Evolutionary conservation across 768 basidiomycete species (phyloP).

Genomic region (Pleurotus giganteus): DNA sequence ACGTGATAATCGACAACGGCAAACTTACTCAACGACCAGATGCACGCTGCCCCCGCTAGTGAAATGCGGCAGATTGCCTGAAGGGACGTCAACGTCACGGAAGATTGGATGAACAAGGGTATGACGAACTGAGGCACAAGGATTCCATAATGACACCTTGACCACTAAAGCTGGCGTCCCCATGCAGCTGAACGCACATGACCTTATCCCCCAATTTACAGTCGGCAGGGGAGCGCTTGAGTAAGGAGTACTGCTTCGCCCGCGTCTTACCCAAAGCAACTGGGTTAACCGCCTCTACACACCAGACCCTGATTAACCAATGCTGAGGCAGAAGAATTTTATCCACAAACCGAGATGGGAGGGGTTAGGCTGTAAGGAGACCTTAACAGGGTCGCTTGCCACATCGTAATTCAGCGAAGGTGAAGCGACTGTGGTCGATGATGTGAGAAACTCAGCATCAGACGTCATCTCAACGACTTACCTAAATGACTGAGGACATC

Average conservation of each 20-base stretch:
- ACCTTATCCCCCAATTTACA: conserved; percentile 65
- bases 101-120: neutral
- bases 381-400: conserved; percentile 51
- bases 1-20: neutral
- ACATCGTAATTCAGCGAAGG: conserved; percentile 58
- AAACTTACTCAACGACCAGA: conserved; percentile 82
- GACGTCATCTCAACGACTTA: conserved; percentile 26
- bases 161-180: conserved; percentile 88
- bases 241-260: conserved; percentile 82
- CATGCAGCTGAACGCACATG: conserved; percentile 89
- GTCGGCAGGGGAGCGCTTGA: conserved; percentile 58
- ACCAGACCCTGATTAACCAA: conserved; percentile 8
- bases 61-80: conserved; percentile 87
- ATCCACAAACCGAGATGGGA: conserved; percentile 61
- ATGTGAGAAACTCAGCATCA: neutral
- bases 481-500: conserved; percentile 88
- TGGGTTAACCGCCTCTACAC: conserved; percentile 79
- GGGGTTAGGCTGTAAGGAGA: conserved; percentile 79
- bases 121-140: conserved; percentile 69
- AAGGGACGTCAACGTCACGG: neutral
- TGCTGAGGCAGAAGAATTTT: conserved; percentile 11
- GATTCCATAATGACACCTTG: conserved; percentile 91
- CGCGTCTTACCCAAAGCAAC: conserved; percentile 88
- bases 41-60: conserved; percentile 90
- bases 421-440: conserved; percentile 51